Evolutionary conservation across 495 filamentous ascomycete genomes (phyloP).

Genomic region (Neurospora pannonica): DNA sequence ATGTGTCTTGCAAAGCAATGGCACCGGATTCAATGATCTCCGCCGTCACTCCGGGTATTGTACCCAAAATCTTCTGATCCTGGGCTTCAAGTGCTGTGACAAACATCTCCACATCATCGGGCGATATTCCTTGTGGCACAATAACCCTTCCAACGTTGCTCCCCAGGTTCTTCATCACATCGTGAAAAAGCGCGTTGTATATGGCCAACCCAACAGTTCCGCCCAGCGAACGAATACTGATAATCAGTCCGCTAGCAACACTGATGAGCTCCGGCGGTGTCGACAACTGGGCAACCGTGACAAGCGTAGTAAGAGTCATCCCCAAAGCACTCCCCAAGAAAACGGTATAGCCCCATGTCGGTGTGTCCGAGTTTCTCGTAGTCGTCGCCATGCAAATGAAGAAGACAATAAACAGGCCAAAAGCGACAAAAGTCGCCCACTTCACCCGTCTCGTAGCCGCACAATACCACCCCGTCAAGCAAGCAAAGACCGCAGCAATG

Average conservation of each 20-base stretch:
- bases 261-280: constrained; percentile 26
- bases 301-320: constrained; percentile 16
- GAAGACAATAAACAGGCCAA: constrained; percentile 16
- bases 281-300: constrained; percentile 24
- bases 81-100: constrained; percentile 10
- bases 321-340: constrained; percentile 22
- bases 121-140: constrained; percentile 10
- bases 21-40: constrained; percentile 12
- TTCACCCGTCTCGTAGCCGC: constrained; percentile 11
- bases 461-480: constrained; percentile 18
- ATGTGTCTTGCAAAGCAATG: constrained; percentile 14
- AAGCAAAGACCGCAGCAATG: constrained; percentile 5
- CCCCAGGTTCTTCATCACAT: constrained; percentile 6
- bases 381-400: constrained; percentile 21
- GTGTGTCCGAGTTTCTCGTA: constrained; percentile 1
- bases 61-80: constrained; percentile 5
- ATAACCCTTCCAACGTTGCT: constrained; percentile 15
- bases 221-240: constrained; percentile 23
- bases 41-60: constrained; percentile 12
- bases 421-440: constrained; percentile 14
- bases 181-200: constrained; percentile 18
- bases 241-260: constrained; percentile 22
- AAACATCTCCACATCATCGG: constrained; percentile 8
- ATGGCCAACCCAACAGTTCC: constrained; percentile 26
- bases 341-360: constrained; percentile 23